These are phyloP conservation scores for Cryphonectria nitschkei DNA, from an alignment of 2,329 filamentous ascomycete species.

Conservation along the genomic window DNA sequence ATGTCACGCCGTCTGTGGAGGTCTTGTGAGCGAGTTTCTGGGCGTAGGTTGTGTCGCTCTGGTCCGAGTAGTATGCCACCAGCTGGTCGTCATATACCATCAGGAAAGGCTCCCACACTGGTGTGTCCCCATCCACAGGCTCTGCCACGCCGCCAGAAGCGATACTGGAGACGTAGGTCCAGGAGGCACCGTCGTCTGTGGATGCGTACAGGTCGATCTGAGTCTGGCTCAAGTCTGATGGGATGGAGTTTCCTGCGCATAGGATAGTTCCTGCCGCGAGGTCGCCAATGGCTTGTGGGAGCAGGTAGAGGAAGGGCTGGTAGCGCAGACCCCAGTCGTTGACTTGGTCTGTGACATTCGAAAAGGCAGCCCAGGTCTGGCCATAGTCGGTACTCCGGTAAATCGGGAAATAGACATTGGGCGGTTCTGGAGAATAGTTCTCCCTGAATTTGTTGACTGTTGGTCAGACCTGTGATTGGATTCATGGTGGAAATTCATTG, in stretches of 20 bases:
- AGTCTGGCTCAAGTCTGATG: constrained; percentile 64
- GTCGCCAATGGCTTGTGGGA: constrained; percentile 59
- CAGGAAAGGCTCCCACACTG: constrained; percentile 75
- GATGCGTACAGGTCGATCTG: constrained; percentile 72
- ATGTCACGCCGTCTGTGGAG: constrained; percentile 60
- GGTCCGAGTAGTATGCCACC: constrained; percentile 73
- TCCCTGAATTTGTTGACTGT: background rate
- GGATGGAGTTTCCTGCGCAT: constrained; percentile 56
- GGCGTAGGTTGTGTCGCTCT: constrained; percentile 66
- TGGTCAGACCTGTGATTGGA: background rate
- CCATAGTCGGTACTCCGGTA: constrained; percentile 56
- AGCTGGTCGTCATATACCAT: constrained; percentile 61
- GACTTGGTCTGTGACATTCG: constrained; percentile 63
- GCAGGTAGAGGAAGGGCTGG: constrained; percentile 68
- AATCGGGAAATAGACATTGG: constrained; percentile 50
- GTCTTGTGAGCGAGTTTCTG: constrained; percentile 72
- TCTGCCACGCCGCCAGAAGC: constrained; percentile 63
- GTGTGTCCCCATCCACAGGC: constrained; percentile 66
- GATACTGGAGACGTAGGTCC: constrained; percentile 69
- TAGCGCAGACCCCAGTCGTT: constrained; percentile 70
- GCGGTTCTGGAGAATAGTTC: constrained; percentile 7
- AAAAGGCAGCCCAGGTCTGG: constrained; percentile 64
- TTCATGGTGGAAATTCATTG: background rate
- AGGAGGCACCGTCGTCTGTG: constrained; percentile 61
- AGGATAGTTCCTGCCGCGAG: constrained; percentile 66